phyloP scores from a whole-genome alignment of 129 eudicot species.

The carrot (Daucus carota) region DNA sequence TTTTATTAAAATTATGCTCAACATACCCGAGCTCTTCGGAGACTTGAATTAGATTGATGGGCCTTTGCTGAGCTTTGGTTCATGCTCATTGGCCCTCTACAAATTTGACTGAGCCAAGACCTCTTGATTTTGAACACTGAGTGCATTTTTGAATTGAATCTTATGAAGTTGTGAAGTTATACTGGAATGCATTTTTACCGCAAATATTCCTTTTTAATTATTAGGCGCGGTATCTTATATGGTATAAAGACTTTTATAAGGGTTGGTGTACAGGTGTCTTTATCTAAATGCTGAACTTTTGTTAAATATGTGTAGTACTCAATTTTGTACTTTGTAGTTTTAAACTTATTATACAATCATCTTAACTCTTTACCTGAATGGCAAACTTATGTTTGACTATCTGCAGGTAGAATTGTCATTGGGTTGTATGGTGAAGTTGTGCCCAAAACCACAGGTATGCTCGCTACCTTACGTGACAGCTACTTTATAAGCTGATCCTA shows the following conservation, averaged over 20 bases:
- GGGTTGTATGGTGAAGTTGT: constrained; percentile 85
- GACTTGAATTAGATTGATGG: background rate
- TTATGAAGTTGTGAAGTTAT: background rate
- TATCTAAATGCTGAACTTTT: background rate
- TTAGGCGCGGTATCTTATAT: background rate
- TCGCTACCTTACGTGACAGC: constrained; percentile 13
- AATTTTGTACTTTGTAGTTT: background rate
- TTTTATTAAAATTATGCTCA: background rate
- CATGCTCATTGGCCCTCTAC: background rate
- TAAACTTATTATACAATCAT: background rate
- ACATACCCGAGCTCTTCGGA: background rate
- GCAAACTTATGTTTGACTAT: constrained; percentile 14
- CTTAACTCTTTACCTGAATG: background rate
- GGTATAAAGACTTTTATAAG: no score
- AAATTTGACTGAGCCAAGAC: background rate
- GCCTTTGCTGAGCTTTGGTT: background rate
- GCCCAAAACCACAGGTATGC: constrained; percentile 79
- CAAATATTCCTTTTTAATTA: background rate
- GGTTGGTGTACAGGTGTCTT: background rate
- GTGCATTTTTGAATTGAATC: background rate
- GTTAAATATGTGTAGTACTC: background rate
- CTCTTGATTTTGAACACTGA: background rate
- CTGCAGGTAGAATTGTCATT: constrained; percentile 74
- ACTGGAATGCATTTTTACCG: background rate
- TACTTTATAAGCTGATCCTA: background rate